Percentiles rank a stretch among this genome's conserved stretches.
phyloP scores from a whole-genome alignment of 2,329 filamentous ascomycete species.

The Colletotrichum gigasporum region DNA sequence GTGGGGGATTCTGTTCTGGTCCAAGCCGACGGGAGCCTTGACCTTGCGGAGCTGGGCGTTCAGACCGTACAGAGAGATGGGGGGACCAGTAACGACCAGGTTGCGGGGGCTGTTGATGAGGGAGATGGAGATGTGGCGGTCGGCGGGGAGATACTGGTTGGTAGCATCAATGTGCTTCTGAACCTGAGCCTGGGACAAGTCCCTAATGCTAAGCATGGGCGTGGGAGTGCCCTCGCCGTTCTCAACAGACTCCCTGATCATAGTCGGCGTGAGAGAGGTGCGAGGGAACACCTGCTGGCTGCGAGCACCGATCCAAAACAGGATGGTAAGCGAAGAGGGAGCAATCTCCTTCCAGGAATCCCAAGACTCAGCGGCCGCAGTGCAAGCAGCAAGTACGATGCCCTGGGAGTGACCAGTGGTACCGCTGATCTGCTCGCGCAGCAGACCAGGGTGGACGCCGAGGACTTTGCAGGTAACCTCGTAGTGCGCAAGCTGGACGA shows the following conservation, averaged over 20 bases:
- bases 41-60: slow-evolving; percentile 96
- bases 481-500: slow-evolving; percentile 96
- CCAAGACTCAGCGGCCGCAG: slow-evolving; percentile 91
- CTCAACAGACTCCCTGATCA: slow-evolving; percentile 92
- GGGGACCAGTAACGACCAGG: slow-evolving; percentile 95
- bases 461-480: slow-evolving; percentile 92
- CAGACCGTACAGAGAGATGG: slow-evolving; percentile 94
- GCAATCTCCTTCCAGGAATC: slow-evolving; percentile 87
- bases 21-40: slow-evolving; percentile 95
- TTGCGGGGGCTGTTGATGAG: slow-evolving; percentile 97
- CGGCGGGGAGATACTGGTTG: slow-evolving; percentile 92
- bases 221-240: slow-evolving; percentile 95
- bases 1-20: slow-evolving; percentile 93
- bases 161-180: slow-evolving; percentile 97
- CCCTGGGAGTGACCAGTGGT: slow-evolving; percentile 97
- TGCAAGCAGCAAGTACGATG: slow-evolving; percentile 91
- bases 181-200: slow-evolving; percentile 86
- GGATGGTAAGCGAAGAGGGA: slow-evolving; percentile 84
- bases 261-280: slow-evolving; percentile 90
- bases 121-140: slow-evolving; percentile 94
- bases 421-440: slow-evolving; percentile 85
- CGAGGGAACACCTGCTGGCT: slow-evolving; percentile 97
- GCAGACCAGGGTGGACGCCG: slow-evolving; percentile 87
- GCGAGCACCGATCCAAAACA: slow-evolving; percentile 98
- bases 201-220: slow-evolving; percentile 97